Conservation (phyloP, 495 filamentous ascomycete genomes). For the Usnea hakonensis region DNA sequence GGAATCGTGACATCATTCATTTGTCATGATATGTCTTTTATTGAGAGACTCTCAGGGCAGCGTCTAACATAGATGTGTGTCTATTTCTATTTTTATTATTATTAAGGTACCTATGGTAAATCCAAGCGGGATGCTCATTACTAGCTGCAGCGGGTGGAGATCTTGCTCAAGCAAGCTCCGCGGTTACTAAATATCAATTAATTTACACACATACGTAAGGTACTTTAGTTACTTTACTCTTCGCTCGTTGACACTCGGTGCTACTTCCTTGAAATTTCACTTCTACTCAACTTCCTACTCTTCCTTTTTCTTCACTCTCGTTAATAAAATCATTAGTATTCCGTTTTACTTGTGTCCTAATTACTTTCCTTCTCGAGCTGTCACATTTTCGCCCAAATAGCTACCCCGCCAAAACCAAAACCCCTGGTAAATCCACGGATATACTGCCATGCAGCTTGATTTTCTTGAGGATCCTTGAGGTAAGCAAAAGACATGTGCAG, state of each 20-base stretch:
- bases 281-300: background rate
- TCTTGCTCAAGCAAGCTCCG: background rate
- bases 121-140: background rate
- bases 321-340: background rate
- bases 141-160: slow-evolving; percentile 1
- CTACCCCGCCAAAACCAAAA: background rate
- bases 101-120: no score
- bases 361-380: background rate
- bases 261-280: background rate
- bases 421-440: background rate
- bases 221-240: no score
- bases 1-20: no score
- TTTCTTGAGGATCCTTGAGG: background rate
- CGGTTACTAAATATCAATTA: background rate
- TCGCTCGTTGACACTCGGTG: no score
- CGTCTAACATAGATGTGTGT: background rate
- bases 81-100: background rate
- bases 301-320: background rate
- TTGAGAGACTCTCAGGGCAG: background rate
- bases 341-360: background rate
- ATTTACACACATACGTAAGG: no score
- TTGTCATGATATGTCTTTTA: no score
- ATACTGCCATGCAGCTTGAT: background rate
- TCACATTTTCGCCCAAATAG: background rate
- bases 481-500: background rate